Base-by-base conservation (phyloP, 495 filamentous ascomycete species). In the Hyaloscypha hepaticicola region DNA sequence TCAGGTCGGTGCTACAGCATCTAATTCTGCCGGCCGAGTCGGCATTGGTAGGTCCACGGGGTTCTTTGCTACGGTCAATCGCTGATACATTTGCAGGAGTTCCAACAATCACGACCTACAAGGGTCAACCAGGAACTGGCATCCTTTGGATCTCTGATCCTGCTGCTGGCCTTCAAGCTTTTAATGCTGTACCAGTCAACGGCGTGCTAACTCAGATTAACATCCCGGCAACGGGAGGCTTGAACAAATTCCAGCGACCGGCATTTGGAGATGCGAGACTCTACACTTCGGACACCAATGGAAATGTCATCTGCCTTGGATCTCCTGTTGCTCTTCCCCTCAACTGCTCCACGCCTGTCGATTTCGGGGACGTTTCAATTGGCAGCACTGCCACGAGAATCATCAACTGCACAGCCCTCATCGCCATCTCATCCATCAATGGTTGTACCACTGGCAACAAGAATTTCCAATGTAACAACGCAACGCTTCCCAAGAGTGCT, bases 211-310 rank as follows among this genome's bases (percentile, higher is more conserved):
- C 71, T 24, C 69, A 67, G 7, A 77, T 82, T 60, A 69, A 60
- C 29, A 26, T 80, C 2, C 77, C 78, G 1, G 72, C 75, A 29
- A 76, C 72, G 7, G 70, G 67, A n/a, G 74, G 76, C 0, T 24
- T 76, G 41, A 76, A 75, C 41, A 83, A 82, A 64, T 83, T 78
- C 50, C 73, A 75, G 22, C 74, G 80, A 0, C 79, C 81, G 5
- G 76, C 75, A 0, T 83, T 83, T 67, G 81, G 81, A 29, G 69
- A 83, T 67, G 75, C 72, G 1, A 63, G 77, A 53, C 66, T 80
- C 4, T 83, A 82, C 61, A 66, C 79, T 14, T 73, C 75, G n/a
- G 70, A 76, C 24, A 56, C 67, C 16, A 76, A 74, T 27, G 77
- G 78, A 24, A 70, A 70, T 25, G 56, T 82, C 19, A 74, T 75